Evolutionary conservation across 495 filamentous ascomycete genomes (phyloP).

Genomic region (Penicillium chermesinum): DNA sequence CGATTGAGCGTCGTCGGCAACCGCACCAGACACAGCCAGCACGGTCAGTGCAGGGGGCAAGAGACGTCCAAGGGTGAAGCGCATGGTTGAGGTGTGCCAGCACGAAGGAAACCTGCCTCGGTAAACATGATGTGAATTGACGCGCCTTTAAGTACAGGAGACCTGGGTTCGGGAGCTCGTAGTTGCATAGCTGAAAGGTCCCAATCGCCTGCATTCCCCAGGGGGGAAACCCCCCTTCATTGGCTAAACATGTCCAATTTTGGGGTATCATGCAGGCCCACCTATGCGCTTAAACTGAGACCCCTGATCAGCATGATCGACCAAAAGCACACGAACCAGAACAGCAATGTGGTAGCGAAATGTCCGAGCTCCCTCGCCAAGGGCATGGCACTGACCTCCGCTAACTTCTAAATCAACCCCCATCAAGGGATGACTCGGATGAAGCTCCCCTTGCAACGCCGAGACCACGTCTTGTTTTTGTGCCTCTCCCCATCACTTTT

Average conservation of each 20-base stretch:
- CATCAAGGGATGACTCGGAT: conserved; percentile 15
- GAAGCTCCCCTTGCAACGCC: conserved; percentile 15
- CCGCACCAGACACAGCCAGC: conserved; percentile 3
- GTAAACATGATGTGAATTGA: not conserved
- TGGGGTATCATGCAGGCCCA: conserved; percentile 5
- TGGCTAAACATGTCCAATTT: conserved; percentile 11
- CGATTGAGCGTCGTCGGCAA: conserved; percentile 17
- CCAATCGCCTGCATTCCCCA: conserved; percentile 18
- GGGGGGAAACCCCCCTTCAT: conserved; percentile 12
- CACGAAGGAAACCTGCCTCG: not conserved
- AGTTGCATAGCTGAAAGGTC: conserved; percentile 9
- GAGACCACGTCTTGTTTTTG: conserved; percentile 1
- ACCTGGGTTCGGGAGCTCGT: conserved; percentile 3
- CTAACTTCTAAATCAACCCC: conserved; percentile 10
- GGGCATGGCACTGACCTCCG: conserved; percentile 10
- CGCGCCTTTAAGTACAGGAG: conserved; percentile 13
- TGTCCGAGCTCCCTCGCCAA: too few relatives aligned
- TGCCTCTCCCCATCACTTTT: not conserved
- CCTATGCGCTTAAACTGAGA: conserved; percentile 2
- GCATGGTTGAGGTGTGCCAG: conserved; percentile 8
- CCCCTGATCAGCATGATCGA: conserved; percentile 24
- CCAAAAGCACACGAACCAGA: not conserved
- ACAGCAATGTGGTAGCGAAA: not conserved
- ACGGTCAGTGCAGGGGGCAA: conserved; percentile 7
- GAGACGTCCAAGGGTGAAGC: conserved; percentile 7